Conservation (phyloP, 225 moss, liverwort and hornwort genomes). For the Anthoceros angustus region DNA sequence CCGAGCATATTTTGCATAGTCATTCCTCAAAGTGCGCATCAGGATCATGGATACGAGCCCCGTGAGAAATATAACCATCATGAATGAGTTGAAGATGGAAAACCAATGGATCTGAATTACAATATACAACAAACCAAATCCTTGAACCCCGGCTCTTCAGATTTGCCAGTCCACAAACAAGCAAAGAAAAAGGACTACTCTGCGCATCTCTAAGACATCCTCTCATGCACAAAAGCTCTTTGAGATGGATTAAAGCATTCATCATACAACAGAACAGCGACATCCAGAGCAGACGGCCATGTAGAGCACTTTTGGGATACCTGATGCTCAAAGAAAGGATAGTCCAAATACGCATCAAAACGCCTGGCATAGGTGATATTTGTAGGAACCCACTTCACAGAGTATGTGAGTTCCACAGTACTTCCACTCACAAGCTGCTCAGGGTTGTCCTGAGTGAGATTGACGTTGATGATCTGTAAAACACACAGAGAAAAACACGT, state of each 20-base stretch:
- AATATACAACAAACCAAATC: background rate
- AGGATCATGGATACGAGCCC: constrained; percentile 98
- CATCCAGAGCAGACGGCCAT: background rate
- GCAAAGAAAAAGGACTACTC: too few relatives aligned
- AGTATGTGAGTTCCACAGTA: constrained; percentile 57
- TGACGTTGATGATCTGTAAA: constrained; percentile 84
- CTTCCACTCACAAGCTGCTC: constrained; percentile 41
- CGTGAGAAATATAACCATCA: constrained; percentile 99
- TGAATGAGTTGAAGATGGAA: constrained; percentile 98
- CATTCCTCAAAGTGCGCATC: constrained; percentile 96
- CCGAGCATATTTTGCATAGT: constrained; percentile 93
- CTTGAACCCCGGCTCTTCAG: background rate
- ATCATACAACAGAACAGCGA: background rate
- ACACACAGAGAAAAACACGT: background rate
- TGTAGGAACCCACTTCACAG: constrained; percentile 69
- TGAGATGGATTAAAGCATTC: background rate
- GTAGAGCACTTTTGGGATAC: constrained; percentile 18
- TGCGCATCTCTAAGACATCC: too few relatives aligned
- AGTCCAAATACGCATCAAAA: constrained; percentile 95
- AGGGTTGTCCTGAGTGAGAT: constrained; percentile 67
- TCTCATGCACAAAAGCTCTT: too few relatives aligned
- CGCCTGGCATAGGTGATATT: constrained; percentile 68
- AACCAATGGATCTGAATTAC: constrained; percentile 88
- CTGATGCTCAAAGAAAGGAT: constrained; percentile 99
- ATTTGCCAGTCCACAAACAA: background rate